These are phyloP conservation scores for Omphalotus guepiniiformis DNA, from an alignment of 768 basidiomycete genomes.

Conservation along the genomic window DNA sequence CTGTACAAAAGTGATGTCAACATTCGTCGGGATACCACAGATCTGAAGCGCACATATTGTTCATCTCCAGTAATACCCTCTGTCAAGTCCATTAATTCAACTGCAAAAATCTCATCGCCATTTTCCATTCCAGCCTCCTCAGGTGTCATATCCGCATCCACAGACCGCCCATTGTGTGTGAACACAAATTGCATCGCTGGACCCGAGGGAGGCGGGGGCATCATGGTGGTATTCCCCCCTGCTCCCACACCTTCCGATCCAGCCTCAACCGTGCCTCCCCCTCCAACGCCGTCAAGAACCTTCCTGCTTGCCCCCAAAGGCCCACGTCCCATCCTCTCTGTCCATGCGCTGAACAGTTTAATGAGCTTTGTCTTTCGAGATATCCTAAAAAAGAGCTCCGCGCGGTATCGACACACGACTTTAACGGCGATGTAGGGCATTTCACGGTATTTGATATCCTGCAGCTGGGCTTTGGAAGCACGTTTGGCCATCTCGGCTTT, in stretches of 20 bases:
- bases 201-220: conserved; percentile 9
- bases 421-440: conserved; percentile 90
- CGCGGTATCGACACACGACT: conserved; percentile 83
- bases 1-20: conserved; percentile 27
- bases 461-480: conserved; percentile 71
- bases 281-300: conserved; percentile 19
- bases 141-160: conserved; percentile 81
- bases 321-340: conserved; percentile 65
- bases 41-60: conserved; percentile 47
- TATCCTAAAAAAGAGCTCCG: conserved; percentile 90
- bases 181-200: conserved; percentile 77
- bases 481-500: conserved; percentile 79
- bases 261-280: conserved; percentile 23
- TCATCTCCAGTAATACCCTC: conserved; percentile 54
- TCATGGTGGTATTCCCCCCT: conserved; percentile 6
- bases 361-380: conserved; percentile 86
- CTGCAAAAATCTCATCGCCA: conserved; percentile 83
- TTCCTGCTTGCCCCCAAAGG: conserved; percentile 37
- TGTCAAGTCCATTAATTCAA: conserved; percentile 89
- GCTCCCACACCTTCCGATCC: conserved; percentile 7
- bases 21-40: neutral
- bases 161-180: conserved; percentile 72
- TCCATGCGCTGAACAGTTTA: conserved; percentile 83
- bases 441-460: conserved; percentile 79
- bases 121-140: conserved; percentile 88